Percentiles rank a stretch among this genome's conserved stretches.
These are phyloP conservation scores for Pythium pectinolyticum DNA, from an alignment of 352 stramenopile species.

Conservation along the genomic window DNA sequence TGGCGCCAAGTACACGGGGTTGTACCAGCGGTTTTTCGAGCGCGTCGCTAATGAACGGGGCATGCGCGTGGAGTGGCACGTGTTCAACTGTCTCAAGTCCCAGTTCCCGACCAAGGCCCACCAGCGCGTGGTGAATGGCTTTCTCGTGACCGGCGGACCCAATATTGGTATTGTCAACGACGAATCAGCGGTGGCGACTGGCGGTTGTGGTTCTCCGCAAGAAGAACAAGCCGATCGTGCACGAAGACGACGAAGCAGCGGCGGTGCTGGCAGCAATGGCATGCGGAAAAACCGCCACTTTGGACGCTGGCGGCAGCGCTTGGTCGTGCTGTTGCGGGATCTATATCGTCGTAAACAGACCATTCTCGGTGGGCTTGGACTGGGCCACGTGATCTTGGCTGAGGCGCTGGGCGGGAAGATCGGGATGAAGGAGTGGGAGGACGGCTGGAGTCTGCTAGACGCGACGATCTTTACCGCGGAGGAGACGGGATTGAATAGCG, in stretches of 20 bases:
- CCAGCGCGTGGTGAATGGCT: slow-evolving; percentile 30
- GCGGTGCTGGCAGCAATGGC: not conserved
- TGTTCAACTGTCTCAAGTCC: slow-evolving; percentile 43
- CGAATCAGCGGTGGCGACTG: too few species aligned
- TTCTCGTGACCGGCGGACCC: slow-evolving; percentile 39
- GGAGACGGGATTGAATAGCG: not conserved
- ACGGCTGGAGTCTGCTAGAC: slow-evolving; percentile 28
- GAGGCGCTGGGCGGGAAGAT: slow-evolving; percentile 25
- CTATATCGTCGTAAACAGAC: slow-evolving; percentile 30
- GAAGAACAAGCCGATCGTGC: not conserved
- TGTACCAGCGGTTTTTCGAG: slow-evolving; percentile 44
- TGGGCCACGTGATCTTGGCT: slow-evolving; percentile 36
- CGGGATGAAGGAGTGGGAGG: slow-evolving; percentile 29
- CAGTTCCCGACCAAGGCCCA: slow-evolving; percentile 35
- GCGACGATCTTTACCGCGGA: slow-evolving; percentile 18
- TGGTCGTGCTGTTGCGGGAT: slow-evolving; percentile 31
- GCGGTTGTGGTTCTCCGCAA: too few species aligned
- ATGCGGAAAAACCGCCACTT: slow-evolving; percentile 27
- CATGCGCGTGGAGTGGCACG: slow-evolving; percentile 32
- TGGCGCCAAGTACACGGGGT: slow-evolving; percentile 36
- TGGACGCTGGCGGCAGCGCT: slow-evolving; percentile 16
- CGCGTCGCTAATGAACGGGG: slow-evolving; percentile 27
- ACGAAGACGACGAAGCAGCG: not conserved
- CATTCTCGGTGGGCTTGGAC: slow-evolving; percentile 27
- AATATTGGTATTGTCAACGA: slow-evolving; percentile 13